Percentiles rank a stretch among this genome's conserved stretches.
Evolutionary conservation across 2,329 filamentous ascomycete species (phyloP).

Genomic region (Aspergillus latus): DNA sequence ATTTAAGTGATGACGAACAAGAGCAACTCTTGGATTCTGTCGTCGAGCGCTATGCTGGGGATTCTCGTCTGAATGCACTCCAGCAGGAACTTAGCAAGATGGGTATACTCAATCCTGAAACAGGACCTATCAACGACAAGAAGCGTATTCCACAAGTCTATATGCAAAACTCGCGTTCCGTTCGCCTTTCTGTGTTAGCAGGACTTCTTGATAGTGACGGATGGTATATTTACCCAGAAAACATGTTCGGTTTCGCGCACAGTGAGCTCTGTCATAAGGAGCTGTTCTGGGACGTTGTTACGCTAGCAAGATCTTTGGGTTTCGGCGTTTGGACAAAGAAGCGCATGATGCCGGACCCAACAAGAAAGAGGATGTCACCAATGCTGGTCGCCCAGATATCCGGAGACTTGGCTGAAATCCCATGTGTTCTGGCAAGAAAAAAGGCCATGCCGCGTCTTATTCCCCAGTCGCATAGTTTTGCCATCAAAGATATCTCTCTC

Average conservation of each 20-base stretch:
- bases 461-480: slow-evolving; percentile 38
- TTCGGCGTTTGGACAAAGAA: neutral
- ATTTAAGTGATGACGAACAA: slow-evolving; percentile 1
- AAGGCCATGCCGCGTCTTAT: slow-evolving; percentile 21
- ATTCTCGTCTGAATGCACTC: neutral
- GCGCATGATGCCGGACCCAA: neutral
- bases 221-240: neutral
- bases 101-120: neutral
- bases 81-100: neutral
- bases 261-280: neutral
- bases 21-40: neutral
- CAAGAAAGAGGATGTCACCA: neutral
- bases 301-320: neutral
- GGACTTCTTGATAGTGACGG: slow-evolving; percentile 1
- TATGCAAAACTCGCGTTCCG: slow-evolving; percentile 3
- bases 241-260: neutral
- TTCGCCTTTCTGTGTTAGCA: neutral
- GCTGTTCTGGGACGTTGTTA: slow-evolving; percentile 3
- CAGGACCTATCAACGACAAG: neutral
- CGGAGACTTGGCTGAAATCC: neutral
- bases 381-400: slow-evolving; percentile 2
- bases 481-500: slow-evolving; percentile 44
- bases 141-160: slow-evolving; percentile 1
- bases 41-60: neutral
- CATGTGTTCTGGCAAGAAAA: neutral